A percentile compares a stretch with the other conserved stretches of the same genome.
Conservation (phyloP, 1,139 yeast species). For the Candida glucosophila region DNA sequence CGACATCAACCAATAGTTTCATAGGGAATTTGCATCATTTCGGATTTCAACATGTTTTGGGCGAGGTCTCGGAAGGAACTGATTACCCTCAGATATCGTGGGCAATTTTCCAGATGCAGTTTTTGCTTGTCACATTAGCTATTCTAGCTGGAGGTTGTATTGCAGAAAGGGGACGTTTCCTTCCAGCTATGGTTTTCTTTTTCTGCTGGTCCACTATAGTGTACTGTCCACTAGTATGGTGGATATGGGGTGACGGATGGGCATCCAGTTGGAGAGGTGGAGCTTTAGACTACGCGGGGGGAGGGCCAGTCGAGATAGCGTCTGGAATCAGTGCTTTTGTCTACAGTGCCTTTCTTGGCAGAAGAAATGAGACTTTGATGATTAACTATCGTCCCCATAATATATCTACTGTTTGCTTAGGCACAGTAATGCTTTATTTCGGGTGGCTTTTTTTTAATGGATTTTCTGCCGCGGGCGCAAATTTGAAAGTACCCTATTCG, state of each 20-base stretch:
- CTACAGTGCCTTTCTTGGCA: constrained; percentile 73
- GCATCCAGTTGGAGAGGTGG: constrained; percentile 69
- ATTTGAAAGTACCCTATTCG: constrained; percentile 67
- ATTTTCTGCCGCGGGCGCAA: constrained; percentile 62
- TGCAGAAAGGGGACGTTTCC: constrained; percentile 86
- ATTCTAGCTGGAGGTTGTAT: constrained; percentile 84
- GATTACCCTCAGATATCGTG: constrained; percentile 76
- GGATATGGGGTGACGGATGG: constrained; percentile 98
- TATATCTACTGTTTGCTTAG: constrained; percentile 76
- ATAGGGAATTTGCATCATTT: constrained; percentile 81
- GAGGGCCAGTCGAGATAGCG: constrained; percentile 92
- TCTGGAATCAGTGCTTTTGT: constrained; percentile 90
- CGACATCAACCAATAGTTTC: constrained; percentile 67
- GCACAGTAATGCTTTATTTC: constrained; percentile 53
- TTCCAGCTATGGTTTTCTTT: constrained; percentile 76
- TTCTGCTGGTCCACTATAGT: constrained; percentile 89
- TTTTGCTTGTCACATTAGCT: constrained; percentile 81
- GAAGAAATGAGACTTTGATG: constrained; percentile 74
- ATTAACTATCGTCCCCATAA: constrained; percentile 93
- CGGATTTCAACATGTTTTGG: constrained; percentile 70
- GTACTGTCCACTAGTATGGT: constrained; percentile 86
- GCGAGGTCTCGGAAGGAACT: constrained; percentile 31
- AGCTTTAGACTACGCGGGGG: constrained; percentile 93
- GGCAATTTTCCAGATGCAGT: constrained; percentile 86
- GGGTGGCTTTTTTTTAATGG: constrained; percentile 93